These are phyloP conservation scores for Acanthamoeba castellanii DNA, from an alignment of 208 protist species.

Conservation along the genomic window DNA sequence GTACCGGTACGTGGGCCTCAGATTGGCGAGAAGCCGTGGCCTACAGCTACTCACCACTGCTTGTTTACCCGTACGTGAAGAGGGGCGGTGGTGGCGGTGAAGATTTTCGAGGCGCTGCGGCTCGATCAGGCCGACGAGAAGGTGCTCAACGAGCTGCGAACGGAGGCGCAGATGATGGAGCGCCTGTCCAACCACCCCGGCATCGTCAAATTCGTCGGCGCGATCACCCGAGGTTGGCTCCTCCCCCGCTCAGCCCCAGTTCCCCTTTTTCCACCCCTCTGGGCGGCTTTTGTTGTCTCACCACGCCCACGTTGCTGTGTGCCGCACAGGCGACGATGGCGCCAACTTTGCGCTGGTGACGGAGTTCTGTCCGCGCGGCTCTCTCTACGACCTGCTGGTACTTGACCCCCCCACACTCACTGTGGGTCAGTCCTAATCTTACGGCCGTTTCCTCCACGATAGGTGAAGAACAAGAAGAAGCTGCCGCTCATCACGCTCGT, in stretches of 20 bases:
- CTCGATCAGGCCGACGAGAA: constrained; percentile 55
- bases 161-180: constrained; percentile 73
- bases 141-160: constrained; percentile 13
- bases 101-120: constrained; percentile 28
- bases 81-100: constrained; percentile 53
- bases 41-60: too few relatives aligned
- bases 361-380: constrained; percentile 43
- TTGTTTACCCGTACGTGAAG: too few relatives aligned
- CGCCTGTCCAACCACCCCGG: constrained; percentile 65
- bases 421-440: too few relatives aligned
- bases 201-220: constrained; percentile 71
- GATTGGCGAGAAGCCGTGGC: too few relatives aligned
- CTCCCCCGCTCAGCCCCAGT: too few relatives aligned
- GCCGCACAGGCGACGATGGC: neutral
- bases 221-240: constrained; percentile 18
- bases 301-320: too few relatives aligned
- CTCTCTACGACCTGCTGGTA: constrained; percentile 53
- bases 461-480: constrained; percentile 66
- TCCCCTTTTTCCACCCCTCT: too few relatives aligned
- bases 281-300: too few relatives aligned
- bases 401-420: too few relatives aligned
- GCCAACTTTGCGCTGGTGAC: constrained; percentile 55
- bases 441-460: too few relatives aligned
- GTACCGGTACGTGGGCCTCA: neutral
- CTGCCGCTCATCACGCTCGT: constrained; percentile 63